A percentile compares a stretch with the other conserved stretches of the same genome.
Conservation (phyloP, 2,329 filamentous ascomycete species). For the Trichoderma hamatum region DNA sequence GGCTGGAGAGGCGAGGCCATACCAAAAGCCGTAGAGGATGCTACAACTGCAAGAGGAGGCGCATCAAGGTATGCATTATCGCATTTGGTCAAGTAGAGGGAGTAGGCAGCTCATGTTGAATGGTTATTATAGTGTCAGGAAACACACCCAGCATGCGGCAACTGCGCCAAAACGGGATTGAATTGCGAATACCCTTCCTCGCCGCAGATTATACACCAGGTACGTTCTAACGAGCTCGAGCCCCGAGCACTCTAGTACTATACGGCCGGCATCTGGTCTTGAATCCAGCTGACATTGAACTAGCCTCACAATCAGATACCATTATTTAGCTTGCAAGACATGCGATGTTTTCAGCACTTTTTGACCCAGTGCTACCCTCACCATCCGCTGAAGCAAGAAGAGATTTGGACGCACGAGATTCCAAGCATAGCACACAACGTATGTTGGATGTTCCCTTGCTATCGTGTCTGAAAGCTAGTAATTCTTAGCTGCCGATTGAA, state of each 20-base stretch:
- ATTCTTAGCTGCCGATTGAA: not conserved
- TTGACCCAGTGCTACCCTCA: conserved; percentile 64
- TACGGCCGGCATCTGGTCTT: not conserved
- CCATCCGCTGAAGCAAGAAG: conserved; percentile 66
- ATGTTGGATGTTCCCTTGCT: conserved; percentile 33
- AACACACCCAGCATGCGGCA: conserved; percentile 63
- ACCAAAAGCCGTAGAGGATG: conserved; percentile 68
- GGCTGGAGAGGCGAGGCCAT: conserved; percentile 61
- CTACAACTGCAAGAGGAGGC: conserved; percentile 67
- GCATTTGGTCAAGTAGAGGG: not conserved
- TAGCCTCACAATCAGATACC: conserved; percentile 62
- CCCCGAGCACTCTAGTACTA: not conserved
- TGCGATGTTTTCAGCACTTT: conserved; percentile 72
- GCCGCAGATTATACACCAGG: conserved; percentile 56
- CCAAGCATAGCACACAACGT: conserved; percentile 69
- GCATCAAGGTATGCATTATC: conserved; percentile 58
- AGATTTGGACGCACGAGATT: conserved; percentile 68
- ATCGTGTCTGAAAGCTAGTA: not conserved
- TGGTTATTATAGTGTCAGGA: conserved; percentile 61
- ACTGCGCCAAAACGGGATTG: conserved; percentile 64
- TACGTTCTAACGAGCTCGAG: conserved; percentile 33
- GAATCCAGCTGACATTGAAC: conserved; percentile 2
- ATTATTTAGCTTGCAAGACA: conserved; percentile 63
- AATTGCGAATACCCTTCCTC: conserved; percentile 63
- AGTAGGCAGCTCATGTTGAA: not conserved